phyloP scores from a whole-genome alignment of 2,329 filamentous ascomycete genomes.

The Gliomastix tumulicola region DNA sequence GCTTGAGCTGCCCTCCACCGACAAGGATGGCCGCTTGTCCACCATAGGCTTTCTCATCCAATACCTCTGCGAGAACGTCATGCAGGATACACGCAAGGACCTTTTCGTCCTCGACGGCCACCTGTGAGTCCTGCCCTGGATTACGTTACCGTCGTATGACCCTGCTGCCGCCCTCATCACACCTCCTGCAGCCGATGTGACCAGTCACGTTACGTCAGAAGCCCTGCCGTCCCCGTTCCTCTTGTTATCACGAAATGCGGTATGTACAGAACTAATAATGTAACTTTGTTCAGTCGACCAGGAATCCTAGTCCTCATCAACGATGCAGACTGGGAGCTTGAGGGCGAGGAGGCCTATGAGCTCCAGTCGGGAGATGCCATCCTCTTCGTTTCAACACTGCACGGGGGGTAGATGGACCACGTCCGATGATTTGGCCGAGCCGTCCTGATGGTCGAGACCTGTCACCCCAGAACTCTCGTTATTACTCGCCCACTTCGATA shows the following conservation, averaged over 20 bases:
- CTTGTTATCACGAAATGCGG: too few species aligned
- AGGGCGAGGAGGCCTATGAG: constrained; percentile 88
- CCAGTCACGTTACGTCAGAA: too few species aligned
- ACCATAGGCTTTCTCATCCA: constrained; percentile 72
- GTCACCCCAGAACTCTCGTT: too few species aligned
- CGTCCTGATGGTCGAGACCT: too few species aligned
- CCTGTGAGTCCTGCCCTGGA: too few species aligned
- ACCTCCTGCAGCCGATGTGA: too few species aligned
- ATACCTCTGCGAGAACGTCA: constrained; percentile 72
- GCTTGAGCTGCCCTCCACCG: constrained; percentile 58
- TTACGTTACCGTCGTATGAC: too few species aligned
- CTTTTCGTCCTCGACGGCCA: constrained; percentile 82
- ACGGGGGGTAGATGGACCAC: constrained; percentile 79
- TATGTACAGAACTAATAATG: too few species aligned
- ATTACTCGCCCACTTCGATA: too few species aligned
- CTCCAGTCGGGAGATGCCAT: constrained; percentile 79
- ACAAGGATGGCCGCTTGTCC: constrained; percentile 51
- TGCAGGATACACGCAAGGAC: constrained; percentile 81
- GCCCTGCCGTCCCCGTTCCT: too few species aligned
- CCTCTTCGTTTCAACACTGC: constrained; percentile 91
- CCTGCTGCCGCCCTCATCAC: too few species aligned
- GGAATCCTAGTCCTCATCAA: constrained; percentile 96
- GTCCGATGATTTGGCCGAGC: too few species aligned
- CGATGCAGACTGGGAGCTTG: constrained; percentile 96
- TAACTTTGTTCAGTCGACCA: constrained; percentile 85